Evolutionary conservation across 495 filamentous ascomycete species (phyloP), one percentile per base, ranked within the genome.

Genomic region (Penicillium angulare): DNA sequence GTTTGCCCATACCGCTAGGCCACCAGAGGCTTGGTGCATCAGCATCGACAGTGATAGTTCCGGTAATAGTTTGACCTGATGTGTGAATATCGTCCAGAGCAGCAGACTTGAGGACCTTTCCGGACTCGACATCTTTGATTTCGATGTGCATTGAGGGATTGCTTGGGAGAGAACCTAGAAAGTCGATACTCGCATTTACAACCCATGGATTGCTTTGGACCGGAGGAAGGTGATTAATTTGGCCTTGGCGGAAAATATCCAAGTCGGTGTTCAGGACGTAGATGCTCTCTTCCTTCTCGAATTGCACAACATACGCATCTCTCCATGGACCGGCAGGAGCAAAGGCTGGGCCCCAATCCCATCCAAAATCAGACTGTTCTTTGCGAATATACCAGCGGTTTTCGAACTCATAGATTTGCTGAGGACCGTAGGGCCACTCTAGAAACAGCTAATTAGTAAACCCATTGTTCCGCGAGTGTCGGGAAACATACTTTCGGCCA

Each of bases 291-390:
- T 69, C 44, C 3, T 56, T 40, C 5, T 66, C 57, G 6, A 85
- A 74, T 48, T 86, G 82, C 12, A 86, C 66, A 3, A 84, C 53
- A 57, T 76, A 84, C 0, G 79, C 83, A 27, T 81, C 78, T 55
- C 79, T 76, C 85, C 83, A 88, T 8, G 82, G 78, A n/a, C 85
- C 85, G 8, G 79, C 81, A 1, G 85, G 83, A 3, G 80, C 72
- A 58, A 87, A 85, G 1, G 80, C 82, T 5, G 85, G 85, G 5
- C 83, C 82, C 84, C 84, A 87, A 51, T 86, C 85, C 83, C 83
- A 87, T 8, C 85, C 85, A 58, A 88, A 86, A 53, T 88, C 85
- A 8, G 75, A 83, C 55, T 87, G 84, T 52, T 87, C 79, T 60
- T 87, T 88, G 27, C 85, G 80, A 35, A 86, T 83, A 43, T 80